Evolutionary conservation across 2,329 filamentous ascomycete genomes (phyloP).

Genomic region (Didymella glomerata): DNA sequence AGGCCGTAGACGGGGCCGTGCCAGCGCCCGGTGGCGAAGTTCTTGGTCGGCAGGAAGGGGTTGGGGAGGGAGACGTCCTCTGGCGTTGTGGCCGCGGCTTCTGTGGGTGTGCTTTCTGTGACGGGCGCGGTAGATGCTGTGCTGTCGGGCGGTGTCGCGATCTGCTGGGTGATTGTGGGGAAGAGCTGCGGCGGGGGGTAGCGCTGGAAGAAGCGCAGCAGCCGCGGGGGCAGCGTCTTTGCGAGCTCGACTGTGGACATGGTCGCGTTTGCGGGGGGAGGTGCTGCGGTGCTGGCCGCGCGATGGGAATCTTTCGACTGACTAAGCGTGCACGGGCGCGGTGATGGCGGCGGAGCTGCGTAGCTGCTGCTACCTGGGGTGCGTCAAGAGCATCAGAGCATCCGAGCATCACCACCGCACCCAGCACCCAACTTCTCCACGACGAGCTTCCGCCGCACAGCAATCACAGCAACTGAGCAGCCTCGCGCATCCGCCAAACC

Average conservation of each 20-base stretch:
- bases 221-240: conserved; percentile 75
- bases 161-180: conserved; percentile 38
- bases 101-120: conserved; percentile 10
- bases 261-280: conserved; percentile 25
- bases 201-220: conserved; percentile 86
- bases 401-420: conserved; percentile 13
- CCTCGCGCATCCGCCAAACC: no score
- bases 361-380: conserved; percentile 30
- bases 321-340: conserved; percentile 1
- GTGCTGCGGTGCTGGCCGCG: neutral
- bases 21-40: conserved; percentile 82
- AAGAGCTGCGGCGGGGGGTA: conserved; percentile 75
- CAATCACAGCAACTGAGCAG: no score
- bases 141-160: conserved; percentile 28
- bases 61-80: conserved; percentile 67
- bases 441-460: no score
- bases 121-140: conserved; percentile 39
- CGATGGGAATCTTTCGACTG: conserved; percentile 17
- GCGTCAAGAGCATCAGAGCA: no score
- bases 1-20: conserved; percentile 83
- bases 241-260: conserved; percentile 62
- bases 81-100: conserved; percentile 12
- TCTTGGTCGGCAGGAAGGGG: conserved; percentile 82
- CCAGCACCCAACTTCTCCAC: no score
- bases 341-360: conserved; percentile 24